These are phyloP conservation scores for Mycena albidolilacea DNA, from an alignment of 768 basidiomycete genomes.

Conservation along the genomic window DNA sequence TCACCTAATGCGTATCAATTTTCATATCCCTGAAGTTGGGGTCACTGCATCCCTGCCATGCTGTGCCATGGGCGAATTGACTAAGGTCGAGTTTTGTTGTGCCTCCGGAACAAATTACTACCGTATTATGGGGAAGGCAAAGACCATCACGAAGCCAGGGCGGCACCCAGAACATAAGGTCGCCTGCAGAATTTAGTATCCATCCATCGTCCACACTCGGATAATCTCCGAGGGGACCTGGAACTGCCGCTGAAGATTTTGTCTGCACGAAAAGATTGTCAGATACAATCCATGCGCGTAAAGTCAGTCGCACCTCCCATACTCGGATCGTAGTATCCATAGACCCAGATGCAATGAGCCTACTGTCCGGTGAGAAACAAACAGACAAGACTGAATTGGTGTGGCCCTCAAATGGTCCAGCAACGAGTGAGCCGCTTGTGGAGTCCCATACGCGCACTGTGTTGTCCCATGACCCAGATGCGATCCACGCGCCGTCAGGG, in stretches of 20 bases:
- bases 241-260: not conserved
- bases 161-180: not conserved
- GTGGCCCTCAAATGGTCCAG: not conserved
- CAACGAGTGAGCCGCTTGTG: not conserved
- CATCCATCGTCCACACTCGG: not conserved
- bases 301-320: not conserved
- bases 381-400: not conserved
- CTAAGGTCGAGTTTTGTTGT: not conserved
- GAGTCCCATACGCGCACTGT: not conserved
- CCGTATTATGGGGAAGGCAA: not conserved
- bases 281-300: not conserved
- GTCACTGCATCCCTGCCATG: slow-evolving; percentile 4
- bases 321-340: not conserved
- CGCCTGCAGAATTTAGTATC: not conserved
- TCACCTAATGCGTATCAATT: no score
- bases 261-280: not conserved
- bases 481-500: not conserved
- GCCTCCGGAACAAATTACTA: not conserved
- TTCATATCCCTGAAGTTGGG: not conserved
- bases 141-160: not conserved
- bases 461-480: not conserved
- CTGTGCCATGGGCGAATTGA: not conserved
- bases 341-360: not conserved
- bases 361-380: not conserved
- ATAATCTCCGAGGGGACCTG: not conserved